Evolutionary conservation across 2,329 filamentous ascomycete species (phyloP).

Genomic region (Pseudopyricularia javanii): DNA sequence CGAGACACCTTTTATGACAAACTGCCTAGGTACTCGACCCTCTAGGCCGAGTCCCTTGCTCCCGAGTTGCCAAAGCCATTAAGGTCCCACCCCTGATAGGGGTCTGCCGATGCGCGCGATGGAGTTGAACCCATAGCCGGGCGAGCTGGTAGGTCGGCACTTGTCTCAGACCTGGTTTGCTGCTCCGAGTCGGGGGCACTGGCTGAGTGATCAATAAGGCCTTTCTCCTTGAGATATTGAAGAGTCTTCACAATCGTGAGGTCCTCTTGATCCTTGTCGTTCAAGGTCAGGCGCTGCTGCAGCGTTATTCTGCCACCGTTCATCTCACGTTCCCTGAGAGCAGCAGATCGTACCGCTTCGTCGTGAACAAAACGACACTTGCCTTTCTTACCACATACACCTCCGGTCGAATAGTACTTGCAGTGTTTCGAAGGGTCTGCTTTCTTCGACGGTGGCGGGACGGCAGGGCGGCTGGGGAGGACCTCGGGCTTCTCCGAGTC

Average conservation of each 20-base stretch:
- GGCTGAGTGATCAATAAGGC: slow-evolving; percentile 23
- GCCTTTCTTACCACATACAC: slow-evolving; percentile 60
- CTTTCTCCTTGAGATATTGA: slow-evolving; percentile 50
- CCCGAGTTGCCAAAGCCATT: slow-evolving; percentile 27
- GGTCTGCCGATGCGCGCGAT: slow-evolving; percentile 6
- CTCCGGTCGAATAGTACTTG: slow-evolving; percentile 60
- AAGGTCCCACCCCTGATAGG: slow-evolving; percentile 26
- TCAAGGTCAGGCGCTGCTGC: slow-evolving; percentile 51
- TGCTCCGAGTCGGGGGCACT: slow-evolving; percentile 10
- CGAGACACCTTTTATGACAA: neutral
- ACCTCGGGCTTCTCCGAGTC: slow-evolving; percentile 46
- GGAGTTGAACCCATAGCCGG: slow-evolving; percentile 13
- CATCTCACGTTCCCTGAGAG: slow-evolving; percentile 49
- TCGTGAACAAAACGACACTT: slow-evolving; percentile 65
- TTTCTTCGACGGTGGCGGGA: slow-evolving; percentile 36
- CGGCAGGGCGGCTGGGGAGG: slow-evolving; percentile 34
- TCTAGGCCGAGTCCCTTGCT: neutral
- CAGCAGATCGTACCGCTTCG: slow-evolving; percentile 47
- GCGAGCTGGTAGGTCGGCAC: slow-evolving; percentile 15
- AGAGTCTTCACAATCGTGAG: slow-evolving; percentile 53
- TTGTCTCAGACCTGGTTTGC: slow-evolving; percentile 9
- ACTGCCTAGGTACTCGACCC: neutral
- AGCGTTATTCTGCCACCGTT: slow-evolving; percentile 56
- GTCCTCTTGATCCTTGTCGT: slow-evolving; percentile 58
- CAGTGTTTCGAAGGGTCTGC: slow-evolving; percentile 54